These are phyloP conservation scores for Capsella bursapastoris DNA, from an alignment of 345 rosid species.

Conservation along the genomic window DNA sequence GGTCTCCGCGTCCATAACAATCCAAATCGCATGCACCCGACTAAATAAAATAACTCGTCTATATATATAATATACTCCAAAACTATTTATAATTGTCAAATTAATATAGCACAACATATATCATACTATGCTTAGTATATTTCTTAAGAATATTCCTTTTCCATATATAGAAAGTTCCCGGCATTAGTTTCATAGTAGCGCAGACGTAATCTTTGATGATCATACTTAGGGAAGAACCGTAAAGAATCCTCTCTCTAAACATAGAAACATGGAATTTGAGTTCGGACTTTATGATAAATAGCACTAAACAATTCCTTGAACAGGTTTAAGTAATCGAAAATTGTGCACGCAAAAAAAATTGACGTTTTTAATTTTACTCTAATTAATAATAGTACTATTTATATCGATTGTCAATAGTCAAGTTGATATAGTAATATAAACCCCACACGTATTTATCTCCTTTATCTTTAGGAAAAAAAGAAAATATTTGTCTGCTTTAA, in stretches of 20 bases:
- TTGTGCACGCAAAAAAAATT: background rate
- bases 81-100: background rate
- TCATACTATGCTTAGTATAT: no score
- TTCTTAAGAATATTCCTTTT: no score
- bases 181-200: no score
- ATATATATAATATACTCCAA: background rate
- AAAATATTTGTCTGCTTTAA: no score
- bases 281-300: background rate
- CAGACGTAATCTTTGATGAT: no score
- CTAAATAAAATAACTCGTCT: conserved; percentile 2
- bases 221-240: background rate
- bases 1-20: conserved; percentile 6
- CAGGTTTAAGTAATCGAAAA: background rate
- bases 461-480: background rate
- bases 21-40: conserved; percentile 25
- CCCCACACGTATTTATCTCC: background rate
- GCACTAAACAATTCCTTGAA: background rate
- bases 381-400: background rate
- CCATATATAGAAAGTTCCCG: no score
- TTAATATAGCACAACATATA: no score
- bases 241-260: background rate
- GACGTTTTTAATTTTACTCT: background rate
- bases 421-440: background rate
- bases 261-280: background rate
- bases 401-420: background rate